phyloP scores from a whole-genome alignment of 2,329 filamentous ascomycete species.

The Exophiala lecanii-corni region DNA sequence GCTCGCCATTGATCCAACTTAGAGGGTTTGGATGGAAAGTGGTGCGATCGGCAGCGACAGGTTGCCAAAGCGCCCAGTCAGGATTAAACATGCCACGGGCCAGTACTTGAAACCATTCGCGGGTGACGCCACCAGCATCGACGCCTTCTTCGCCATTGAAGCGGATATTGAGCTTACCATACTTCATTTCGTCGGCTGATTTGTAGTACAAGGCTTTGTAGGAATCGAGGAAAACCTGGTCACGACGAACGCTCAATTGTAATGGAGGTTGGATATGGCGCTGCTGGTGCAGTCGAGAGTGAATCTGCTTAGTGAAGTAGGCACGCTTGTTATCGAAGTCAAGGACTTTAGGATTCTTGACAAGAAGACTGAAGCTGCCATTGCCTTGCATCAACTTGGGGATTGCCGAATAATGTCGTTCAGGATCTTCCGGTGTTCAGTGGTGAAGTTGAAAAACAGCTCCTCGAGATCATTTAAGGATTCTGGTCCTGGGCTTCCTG shows the following conservation, averaged over 20 bases:
- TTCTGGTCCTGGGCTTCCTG: constrained; percentile 67
- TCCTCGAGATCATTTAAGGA: constrained; percentile 60
- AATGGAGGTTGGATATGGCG: constrained; percentile 71
- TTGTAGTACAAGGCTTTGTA: constrained; percentile 99
- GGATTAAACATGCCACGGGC: constrained; percentile 98
- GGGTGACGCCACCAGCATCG: constrained; percentile 92
- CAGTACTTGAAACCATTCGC: constrained; percentile 98
- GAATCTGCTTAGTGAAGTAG: constrained; percentile 93
- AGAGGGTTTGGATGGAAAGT: constrained; percentile 98
- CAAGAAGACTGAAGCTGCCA: constrained; percentile 88
- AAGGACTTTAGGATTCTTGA: constrained; percentile 97
- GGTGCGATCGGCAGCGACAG: constrained; percentile 92
- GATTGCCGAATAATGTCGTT: constrained; percentile 97
- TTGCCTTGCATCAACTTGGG: constrained; percentile 80
- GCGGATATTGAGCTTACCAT: constrained; percentile 94
- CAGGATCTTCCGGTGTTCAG: constrained; percentile 93
- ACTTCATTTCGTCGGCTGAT: constrained; percentile 94
- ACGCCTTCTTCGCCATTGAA: constrained; percentile 98
- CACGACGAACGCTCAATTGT: constrained; percentile 83
- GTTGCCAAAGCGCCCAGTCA: constrained; percentile 93
- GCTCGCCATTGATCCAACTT: constrained; percentile 90
- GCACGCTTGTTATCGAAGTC: constrained; percentile 99
- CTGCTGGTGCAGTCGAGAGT: constrained; percentile 65
- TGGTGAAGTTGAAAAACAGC: constrained; percentile 95
- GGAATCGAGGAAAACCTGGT: constrained; percentile 96